These are phyloP conservation scores for Trametes cubensis DNA, from an alignment of 768 basidiomycete genomes.

Conservation along the genomic window DNA sequence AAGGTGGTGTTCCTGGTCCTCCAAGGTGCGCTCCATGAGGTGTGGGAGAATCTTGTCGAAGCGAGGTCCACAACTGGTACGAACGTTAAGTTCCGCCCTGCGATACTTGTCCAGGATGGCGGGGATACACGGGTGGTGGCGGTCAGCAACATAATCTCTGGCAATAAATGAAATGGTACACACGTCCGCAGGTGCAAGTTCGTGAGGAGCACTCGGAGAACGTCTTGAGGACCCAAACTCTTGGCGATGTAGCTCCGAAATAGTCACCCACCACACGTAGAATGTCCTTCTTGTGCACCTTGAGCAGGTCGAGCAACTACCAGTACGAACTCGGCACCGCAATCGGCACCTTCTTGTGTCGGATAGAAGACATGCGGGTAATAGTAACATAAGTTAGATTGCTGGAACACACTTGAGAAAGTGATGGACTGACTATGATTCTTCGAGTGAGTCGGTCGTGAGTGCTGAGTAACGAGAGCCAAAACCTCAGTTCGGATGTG, in stretches of 20 bases:
- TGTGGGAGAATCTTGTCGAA: constrained; percentile 99
- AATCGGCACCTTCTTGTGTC: no score
- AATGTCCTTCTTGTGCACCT: constrained; percentile 99
- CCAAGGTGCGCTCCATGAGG: constrained; percentile 96
- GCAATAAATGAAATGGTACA: constrained; percentile 25
- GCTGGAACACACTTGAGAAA: no score
- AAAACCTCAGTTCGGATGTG: no score
- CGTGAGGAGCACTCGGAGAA: constrained; percentile 91
- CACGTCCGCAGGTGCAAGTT: constrained; percentile 90
- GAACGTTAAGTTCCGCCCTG: constrained; percentile 96
- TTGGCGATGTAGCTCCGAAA: constrained; percentile 99
- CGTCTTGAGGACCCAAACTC: constrained; percentile 98
- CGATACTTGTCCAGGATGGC: constrained; percentile 99
- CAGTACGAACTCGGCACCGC: constrained; percentile 97
- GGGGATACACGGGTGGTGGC: constrained; percentile 74
- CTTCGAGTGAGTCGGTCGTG: no score
- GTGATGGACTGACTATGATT: no score
- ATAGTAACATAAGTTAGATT: no score
- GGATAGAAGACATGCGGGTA: no score
- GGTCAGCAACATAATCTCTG: neutral
- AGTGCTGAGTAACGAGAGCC: no score
- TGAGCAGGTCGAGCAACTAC: constrained; percentile 95
- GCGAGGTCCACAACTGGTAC: constrained; percentile 97
- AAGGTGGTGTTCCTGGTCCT: constrained; percentile 97
- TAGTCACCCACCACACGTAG: constrained; percentile 99